Evolutionary conservation across 768 basidiomycete genomes (phyloP).

Genomic region (Nidularia sp.): DNA sequence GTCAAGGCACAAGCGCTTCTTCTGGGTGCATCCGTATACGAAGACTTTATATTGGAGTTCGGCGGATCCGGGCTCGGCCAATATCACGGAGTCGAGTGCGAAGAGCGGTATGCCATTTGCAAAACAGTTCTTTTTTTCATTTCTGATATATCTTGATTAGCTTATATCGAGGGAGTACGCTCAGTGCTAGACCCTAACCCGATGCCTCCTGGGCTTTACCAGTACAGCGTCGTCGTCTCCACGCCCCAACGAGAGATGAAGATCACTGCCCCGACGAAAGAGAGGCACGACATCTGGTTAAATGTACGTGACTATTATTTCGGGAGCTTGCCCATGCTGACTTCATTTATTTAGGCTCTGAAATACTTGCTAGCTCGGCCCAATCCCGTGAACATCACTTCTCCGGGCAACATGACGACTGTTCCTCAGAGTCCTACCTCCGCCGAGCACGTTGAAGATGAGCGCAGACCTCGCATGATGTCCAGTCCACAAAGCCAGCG

Average conservation of each 20-base stretch:
- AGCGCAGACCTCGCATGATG: constrained; percentile 39
- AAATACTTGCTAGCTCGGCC: constrained; percentile 87
- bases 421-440: constrained; percentile 49
- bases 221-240: constrained; percentile 89
- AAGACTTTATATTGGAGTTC: constrained; percentile 97
- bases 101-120: constrained; percentile 80
- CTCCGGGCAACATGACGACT: constrained; percentile 30
- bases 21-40: constrained; percentile 99
- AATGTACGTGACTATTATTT: constrained; percentile 49
- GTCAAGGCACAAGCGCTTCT: constrained; percentile 89
- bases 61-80: constrained; percentile 85
- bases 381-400: constrained; percentile 27
- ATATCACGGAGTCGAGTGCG: constrained; percentile 87
- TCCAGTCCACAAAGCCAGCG: constrained; percentile 75
- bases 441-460: constrained; percentile 47
- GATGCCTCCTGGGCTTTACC: constrained; percentile 90
- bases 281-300: constrained; percentile 96
- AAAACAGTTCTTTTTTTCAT: neutral
- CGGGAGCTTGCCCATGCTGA: constrained; percentile 7
- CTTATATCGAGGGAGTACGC: constrained; percentile 90
- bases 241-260: constrained; percentile 97
- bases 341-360: constrained; percentile 58
- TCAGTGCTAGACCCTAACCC: constrained; percentile 93
- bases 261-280: constrained; percentile 94
- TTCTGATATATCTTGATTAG: constrained; percentile 32